Percentiles rank a stretch among this genome's conserved stretches.
phyloP scores from a whole-genome alignment of 2,329 filamentous ascomycete genomes.

The Leptodontidium sp. region DNA sequence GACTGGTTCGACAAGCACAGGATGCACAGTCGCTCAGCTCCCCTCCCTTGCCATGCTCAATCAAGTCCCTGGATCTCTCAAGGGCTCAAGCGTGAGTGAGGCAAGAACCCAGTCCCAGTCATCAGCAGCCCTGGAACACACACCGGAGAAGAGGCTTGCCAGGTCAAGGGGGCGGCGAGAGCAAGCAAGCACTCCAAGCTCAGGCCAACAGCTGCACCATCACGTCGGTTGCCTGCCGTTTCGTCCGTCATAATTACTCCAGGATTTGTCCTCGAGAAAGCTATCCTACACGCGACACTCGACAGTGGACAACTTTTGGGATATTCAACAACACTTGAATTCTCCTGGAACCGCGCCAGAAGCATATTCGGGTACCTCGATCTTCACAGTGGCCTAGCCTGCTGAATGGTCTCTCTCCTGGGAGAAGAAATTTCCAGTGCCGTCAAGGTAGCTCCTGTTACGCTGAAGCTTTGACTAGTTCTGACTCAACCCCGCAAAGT shows the following conservation, averaged over 20 bases:
- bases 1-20: neutral
- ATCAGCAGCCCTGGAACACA: neutral
- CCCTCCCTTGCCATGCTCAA: neutral
- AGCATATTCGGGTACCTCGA: neutral
- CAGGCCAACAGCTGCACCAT: neutral
- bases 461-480: constrained; percentile 13
- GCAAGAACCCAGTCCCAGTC: neutral
- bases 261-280: neutral
- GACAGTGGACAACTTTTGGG: neutral
- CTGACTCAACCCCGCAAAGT: neutral
- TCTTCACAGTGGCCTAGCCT: neutral
- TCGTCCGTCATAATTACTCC: constrained; percentile 1
- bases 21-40: neutral
- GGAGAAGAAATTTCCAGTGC: neutral
- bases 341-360: neutral
- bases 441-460: neutral
- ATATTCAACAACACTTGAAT: neutral
- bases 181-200: neutral
- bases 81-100: neutral
- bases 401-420: neutral
- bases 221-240: constrained; percentile 1
- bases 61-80: neutral
- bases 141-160: neutral
- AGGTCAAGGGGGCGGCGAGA: neutral
- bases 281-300: neutral